A percentile compares a stretch with the other conserved stretches of the same genome.
Evolutionary conservation across 257 asterid genomes (phyloP).

Genomic region (Jacaranda mimosifolia): DNA sequence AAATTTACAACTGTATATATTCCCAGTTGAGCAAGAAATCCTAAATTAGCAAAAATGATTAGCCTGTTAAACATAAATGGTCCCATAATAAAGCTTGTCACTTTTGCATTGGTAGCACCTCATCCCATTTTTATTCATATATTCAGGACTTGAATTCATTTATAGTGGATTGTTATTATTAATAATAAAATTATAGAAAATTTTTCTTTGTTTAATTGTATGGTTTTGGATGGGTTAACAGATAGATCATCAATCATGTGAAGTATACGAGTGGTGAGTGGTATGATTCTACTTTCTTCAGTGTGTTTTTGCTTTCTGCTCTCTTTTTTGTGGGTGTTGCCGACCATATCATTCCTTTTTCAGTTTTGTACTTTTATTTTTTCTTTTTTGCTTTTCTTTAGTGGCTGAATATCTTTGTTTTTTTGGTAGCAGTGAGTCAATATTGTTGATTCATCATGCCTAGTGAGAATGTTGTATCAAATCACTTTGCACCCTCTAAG

Average conservation of each 20-base stretch:
- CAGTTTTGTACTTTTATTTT: conserved; percentile 39
- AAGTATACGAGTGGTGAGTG: conserved; percentile 37
- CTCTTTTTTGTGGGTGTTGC: conserved; percentile 59
- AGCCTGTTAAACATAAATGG: conserved; percentile 57
- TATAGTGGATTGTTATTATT: conserved; percentile 15
- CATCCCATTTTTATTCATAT: conserved; percentile 14
- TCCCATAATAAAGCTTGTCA: conserved; percentile 64
- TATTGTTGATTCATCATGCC: conserved; percentile 57
- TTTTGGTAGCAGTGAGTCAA: not conserved
- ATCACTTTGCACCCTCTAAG: conserved; percentile 57
- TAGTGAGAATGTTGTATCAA: conserved; percentile 61
- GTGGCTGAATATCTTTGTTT: conserved; percentile 5
- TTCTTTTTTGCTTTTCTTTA: conserved; percentile 16
- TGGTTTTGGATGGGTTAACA: not conserved
- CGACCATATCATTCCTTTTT: conserved; percentile 72
- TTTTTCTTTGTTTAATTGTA: no score
- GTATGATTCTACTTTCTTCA: conserved; percentile 48
- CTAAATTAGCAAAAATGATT: conserved; percentile 34
- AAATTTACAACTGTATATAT: not conserved
- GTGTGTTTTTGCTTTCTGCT: conserved; percentile 50
- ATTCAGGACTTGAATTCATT: conserved; percentile 1
- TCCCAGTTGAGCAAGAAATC: not conserved
- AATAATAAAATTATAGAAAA: no score
- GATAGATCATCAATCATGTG: conserved; percentile 88
- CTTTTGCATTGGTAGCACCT: conserved; percentile 59